Evolutionary conservation across 2,329 filamentous ascomycete species (phyloP).

Genomic region (Lomentospora prolificans): DNA sequence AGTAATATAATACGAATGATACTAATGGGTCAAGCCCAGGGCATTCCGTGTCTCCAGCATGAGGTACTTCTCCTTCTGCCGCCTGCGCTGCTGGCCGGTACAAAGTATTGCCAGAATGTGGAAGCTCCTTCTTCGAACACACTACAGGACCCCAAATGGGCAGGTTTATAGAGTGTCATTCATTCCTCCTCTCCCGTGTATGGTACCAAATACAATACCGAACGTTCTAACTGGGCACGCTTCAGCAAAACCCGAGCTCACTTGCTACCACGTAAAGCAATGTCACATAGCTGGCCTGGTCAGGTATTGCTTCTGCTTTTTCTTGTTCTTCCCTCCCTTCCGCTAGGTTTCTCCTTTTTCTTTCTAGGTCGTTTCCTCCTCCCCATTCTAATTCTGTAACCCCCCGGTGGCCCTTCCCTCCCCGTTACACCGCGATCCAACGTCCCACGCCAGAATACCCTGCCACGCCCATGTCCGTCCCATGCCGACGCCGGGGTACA

Average conservation of each 20-base stretch:
- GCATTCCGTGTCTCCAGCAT: too few relatives aligned
- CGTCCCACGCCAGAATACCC: neutral
- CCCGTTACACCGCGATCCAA: neutral
- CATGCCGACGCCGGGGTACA: neutral
- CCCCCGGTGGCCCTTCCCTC: neutral
- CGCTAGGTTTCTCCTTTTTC: neutral
- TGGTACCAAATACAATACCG: neutral
- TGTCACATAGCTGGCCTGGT: too few relatives aligned
- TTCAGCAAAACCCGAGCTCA: neutral
- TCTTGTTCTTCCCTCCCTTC: neutral
- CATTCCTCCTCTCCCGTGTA: neutral
- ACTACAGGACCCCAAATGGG: neutral
- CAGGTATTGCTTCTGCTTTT: too few relatives aligned
- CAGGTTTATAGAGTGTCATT: neutral
- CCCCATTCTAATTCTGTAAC: neutral
- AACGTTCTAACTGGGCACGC: neutral
- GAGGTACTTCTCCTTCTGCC: too few relatives aligned
- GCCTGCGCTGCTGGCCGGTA: too few relatives aligned
- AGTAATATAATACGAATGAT: neutral
- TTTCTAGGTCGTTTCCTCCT: neutral
- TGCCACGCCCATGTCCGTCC: neutral
- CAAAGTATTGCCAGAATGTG: neutral
- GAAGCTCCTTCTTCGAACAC: neutral
- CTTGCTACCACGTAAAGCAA: too few relatives aligned
- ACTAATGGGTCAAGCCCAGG: neutral